Evolutionary conservation across 306 rosid species (phyloP), one percentile per base, ranked within the genome.

Genomic region (Urtica urens): DNA sequence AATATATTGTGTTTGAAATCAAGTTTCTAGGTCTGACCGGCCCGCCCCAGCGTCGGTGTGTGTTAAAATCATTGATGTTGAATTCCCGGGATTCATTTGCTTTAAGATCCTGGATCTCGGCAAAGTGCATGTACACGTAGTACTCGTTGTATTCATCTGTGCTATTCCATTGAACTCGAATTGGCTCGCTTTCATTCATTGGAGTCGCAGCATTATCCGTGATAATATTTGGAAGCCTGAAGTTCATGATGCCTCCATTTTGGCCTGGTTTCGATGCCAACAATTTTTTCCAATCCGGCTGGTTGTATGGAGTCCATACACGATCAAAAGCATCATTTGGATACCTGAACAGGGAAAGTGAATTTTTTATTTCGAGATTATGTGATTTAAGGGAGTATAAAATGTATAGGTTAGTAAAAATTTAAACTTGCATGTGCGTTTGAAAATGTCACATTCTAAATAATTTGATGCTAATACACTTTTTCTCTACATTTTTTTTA

Each of bases 41-140:
- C 15, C 18, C 35, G 11, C 10, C 8, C 53, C 9, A 38, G 22
- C 0, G 1, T 0, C 5, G 1, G 5, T 59, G 59, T 20, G 60
- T 35, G 18, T 68, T 35, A 5, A 28, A 15, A 2, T 7, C 2
- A 3, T 28, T 31, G 15, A 55, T 34, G 7, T 50, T 34, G 34
- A 66, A 66, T 29, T 10, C 47, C 44, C 63, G 31, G 8, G 38
- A 11, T 18, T 68, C 64, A 23, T 68, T 68, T 38, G 15, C 12
- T n/a, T 20, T 30, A 18, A 68, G 64, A n/a, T 43, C 46, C 16
- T 55, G 49, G 33, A 68, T 38, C 22, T 60, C 73, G 13, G 68
- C 68, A 52, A 68, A 46, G 42, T 68, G 59, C 55, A 39, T 9
- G 52, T 55, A 68, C 10, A 42, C 26, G 43, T 55, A 56, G 44